Percentiles rank a stretch among this genome's conserved stretches.
phyloP scores from a whole-genome alignment of 2,329 filamentous ascomycete species.

The Cercospora brassicicola region DNA sequence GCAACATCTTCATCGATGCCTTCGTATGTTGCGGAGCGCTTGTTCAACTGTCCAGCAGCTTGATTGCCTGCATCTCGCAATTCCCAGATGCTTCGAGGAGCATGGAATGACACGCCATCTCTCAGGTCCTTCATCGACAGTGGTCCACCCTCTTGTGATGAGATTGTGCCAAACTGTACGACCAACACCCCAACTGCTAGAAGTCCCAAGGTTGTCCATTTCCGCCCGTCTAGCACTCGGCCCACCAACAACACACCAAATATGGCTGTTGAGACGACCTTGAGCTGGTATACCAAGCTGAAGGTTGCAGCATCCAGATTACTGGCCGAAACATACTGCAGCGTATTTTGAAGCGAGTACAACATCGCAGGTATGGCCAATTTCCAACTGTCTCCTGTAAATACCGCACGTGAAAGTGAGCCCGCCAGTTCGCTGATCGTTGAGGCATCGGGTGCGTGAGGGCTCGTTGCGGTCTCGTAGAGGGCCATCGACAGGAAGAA shows the following conservation, averaged over 20 bases:
- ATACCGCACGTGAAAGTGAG: constrained; percentile 76
- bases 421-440: constrained; percentile 60
- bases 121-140: constrained; percentile 62
- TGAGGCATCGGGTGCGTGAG: constrained; percentile 75
- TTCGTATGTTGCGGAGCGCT: constrained; percentile 84
- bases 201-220: constrained; percentile 78
- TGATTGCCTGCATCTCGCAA: constrained; percentile 64
- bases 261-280: constrained; percentile 86
- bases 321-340: constrained; percentile 88
- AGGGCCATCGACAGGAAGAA: constrained; percentile 84
- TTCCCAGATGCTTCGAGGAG: constrained; percentile 77
- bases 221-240: constrained; percentile 66
- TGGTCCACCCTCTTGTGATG: constrained; percentile 54
- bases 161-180: constrained; percentile 71
- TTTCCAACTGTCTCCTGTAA: constrained; percentile 92
- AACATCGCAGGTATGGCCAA: constrained; percentile 82
- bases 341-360: constrained; percentile 88
- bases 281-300: constrained; percentile 89
- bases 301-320: constrained; percentile 92
- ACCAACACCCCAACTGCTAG: constrained; percentile 80
- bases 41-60: constrained; percentile 54
- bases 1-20: constrained; percentile 70
- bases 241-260: constrained; percentile 80
- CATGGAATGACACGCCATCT: constrained; percentile 61
- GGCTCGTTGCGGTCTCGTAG: constrained; percentile 79